Conservation (phyloP, 192 early-diverging fungal species). For the Backusella tarrabulga region DNA sequence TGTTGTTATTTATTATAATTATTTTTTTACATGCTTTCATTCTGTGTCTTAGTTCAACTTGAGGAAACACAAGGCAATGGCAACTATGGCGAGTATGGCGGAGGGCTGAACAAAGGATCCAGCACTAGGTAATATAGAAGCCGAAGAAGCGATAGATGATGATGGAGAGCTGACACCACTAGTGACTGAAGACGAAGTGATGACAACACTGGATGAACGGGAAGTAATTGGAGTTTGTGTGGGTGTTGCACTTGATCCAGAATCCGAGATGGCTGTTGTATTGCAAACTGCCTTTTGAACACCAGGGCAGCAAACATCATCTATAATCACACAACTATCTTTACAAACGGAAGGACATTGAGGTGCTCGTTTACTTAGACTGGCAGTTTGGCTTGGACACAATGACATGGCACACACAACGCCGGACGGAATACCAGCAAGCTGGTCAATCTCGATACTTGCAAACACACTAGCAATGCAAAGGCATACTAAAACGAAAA, state of each 20-base stretch:
- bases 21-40: background rate
- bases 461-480: background rate
- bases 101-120: background rate
- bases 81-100: background rate
- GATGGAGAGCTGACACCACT: background rate
- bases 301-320: conserved; percentile 10
- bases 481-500: background rate
- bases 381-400: background rate
- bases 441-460: background rate
- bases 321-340: background rate
- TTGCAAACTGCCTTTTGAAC: conserved; percentile 2
- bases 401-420: conserved; percentile 3
- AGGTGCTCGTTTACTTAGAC: background rate
- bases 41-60: background rate
- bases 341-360: background rate
- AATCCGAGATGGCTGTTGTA: background rate
- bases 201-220: background rate
- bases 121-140: background rate
- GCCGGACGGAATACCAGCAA: background rate
- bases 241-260: background rate
- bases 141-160: background rate
- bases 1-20: background rate
- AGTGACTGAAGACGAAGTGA: background rate
- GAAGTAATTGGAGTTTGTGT: background rate
- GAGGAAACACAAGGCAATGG: background rate